phyloP scores from a whole-genome alignment of 1,139 yeast genomes.

The Insectozyma bohioensis region DNA sequence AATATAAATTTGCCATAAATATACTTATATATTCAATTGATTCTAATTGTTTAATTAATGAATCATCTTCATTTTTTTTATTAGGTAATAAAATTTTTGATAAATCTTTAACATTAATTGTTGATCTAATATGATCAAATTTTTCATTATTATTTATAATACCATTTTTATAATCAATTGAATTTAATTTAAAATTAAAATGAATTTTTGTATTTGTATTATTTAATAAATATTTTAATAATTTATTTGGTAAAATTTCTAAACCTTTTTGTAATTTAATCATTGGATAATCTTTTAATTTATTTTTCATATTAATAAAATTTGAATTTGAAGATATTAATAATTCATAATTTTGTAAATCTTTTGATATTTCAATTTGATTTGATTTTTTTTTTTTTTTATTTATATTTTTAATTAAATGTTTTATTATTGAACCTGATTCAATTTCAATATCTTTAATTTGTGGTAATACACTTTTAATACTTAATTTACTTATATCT shows the following conservation, averaged over 20 bases:
- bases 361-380: conserved; percentile 16
- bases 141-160: conserved; percentile 15
- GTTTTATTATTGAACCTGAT: conserved; percentile 57
- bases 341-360: conserved; percentile 29
- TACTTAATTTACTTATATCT: conserved; percentile 66
- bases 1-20: conserved; percentile 58
- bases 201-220: conserved; percentile 42
- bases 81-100: conserved; percentile 20
- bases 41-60: conserved; percentile 18
- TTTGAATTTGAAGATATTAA: conserved; percentile 37
- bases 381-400: conserved; percentile 12
- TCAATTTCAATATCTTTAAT: conserved; percentile 57
- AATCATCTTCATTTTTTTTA: conserved; percentile 8
- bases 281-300: conserved; percentile 51
- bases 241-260: conserved; percentile 46
- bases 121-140: conserved; percentile 58
- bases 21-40: conserved; percentile 53
- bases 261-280: conserved; percentile 54
- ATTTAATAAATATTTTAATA: conserved; percentile 34
- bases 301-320: conserved; percentile 31
- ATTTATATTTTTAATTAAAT: conserved; percentile 20
- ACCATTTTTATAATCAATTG: conserved; percentile 20
- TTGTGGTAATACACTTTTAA: conserved; percentile 53
- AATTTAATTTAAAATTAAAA: conserved; percentile 21
- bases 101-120: conserved; percentile 45